A percentile compares a stretch with the other conserved stretches of the same genome.
Evolutionary conservation across 2,329 filamentous ascomycete species (phyloP).

Genomic region (Arachnomyces sp.): DNA sequence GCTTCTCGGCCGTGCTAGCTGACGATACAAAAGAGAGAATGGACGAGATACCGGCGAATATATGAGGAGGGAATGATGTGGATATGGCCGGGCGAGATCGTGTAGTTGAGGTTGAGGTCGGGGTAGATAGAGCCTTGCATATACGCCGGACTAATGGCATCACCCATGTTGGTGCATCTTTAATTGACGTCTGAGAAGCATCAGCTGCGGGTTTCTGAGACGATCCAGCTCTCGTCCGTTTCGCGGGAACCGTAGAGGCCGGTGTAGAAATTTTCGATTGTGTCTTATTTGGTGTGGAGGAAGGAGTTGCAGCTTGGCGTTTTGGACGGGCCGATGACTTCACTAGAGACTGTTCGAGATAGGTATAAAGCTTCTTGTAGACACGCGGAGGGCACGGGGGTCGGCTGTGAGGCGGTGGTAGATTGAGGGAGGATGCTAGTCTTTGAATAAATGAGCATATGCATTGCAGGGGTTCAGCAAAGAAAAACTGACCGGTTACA

Average conservation of each 20-base stretch:
- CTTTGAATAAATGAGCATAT: constrained; percentile 36
- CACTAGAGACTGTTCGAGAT: constrained; percentile 64
- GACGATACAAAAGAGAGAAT: constrained; percentile 43
- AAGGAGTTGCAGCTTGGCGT: constrained; percentile 27
- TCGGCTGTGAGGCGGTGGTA: constrained; percentile 66
- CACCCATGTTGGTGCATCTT: constrained; percentile 56
- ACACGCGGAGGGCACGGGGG: constrained; percentile 72
- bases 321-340: constrained; percentile 27
- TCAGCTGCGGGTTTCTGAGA: constrained; percentile 13
- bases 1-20: constrained; percentile 42
- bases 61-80: constrained; percentile 57
- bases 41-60: constrained; percentile 63
- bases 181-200: constrained; percentile 19
- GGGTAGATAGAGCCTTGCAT: constrained; percentile 54
- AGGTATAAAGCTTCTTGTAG: constrained; percentile 76
- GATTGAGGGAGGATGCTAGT: constrained; percentile 65
- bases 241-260: constrained; percentile 11
- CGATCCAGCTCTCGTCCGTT: constrained; percentile 10
- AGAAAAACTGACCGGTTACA: constrained; percentile 61
- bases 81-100: constrained; percentile 33
- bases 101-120: constrained; percentile 30
- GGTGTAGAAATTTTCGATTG: constrained; percentile 7
- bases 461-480: not conserved
- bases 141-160: constrained; percentile 60
- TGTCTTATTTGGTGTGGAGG: constrained; percentile 12